Conservation (phyloP, 257 asterid genomes). For the Solanum neorickii region DNA sequence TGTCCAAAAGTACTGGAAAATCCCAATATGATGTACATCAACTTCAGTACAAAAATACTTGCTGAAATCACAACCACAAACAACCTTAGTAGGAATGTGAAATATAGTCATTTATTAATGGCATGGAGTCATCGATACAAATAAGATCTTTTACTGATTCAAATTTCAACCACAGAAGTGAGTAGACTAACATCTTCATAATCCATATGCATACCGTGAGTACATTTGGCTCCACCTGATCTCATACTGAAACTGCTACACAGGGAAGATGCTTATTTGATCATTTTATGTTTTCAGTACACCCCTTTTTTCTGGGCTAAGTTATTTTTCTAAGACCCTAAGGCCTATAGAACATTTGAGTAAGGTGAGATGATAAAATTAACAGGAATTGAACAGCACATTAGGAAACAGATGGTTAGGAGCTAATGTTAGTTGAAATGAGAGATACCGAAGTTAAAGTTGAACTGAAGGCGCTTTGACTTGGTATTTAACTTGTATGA, state of each 20-base stretch:
- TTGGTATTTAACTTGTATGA: neutral
- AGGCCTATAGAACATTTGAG: neutral
- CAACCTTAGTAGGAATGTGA: neutral
- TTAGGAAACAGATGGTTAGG: neutral
- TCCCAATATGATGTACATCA: neutral
- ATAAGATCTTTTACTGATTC: neutral
- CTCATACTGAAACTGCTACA: neutral
- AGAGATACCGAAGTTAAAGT: neutral
- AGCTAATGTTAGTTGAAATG: neutral
- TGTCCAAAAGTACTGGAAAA: neutral
- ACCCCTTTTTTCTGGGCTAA: neutral
- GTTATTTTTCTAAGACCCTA: neutral
- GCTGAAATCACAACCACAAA: neutral
- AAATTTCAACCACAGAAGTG: neutral
- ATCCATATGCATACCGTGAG: neutral
- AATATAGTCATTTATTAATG: neutral
- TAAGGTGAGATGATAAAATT: neutral
- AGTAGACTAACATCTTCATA: neutral
- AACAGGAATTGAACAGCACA: neutral
- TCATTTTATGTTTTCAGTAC: neutral
- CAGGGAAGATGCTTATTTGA: neutral
- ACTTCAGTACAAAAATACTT: neutral
- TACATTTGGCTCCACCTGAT: neutral
- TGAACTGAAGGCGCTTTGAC: neutral
- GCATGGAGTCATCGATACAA: neutral